phyloP scores from a whole-genome alignment of 306 rosid genomes.

The Lathyrus oleraceus region DNA sequence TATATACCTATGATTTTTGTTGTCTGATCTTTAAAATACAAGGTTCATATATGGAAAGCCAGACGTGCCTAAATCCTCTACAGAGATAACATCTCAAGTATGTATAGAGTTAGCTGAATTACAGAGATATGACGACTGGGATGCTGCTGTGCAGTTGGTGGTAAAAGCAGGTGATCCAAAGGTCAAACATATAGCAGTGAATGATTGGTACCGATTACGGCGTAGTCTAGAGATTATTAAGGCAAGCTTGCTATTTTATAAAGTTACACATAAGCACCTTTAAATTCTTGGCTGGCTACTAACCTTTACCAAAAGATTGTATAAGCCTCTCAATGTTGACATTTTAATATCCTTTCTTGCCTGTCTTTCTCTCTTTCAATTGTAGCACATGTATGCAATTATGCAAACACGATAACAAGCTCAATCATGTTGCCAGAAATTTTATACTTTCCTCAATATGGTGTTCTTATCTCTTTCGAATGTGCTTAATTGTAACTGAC shows the following conservation, averaged over 20 bases:
- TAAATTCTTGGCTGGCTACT: conserved; percentile 19
- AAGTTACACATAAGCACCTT: conserved; percentile 16
- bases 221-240: conserved; percentile 86
- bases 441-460: conserved; percentile 19
- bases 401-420: conserved; percentile 22
- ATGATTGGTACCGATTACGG: conserved; percentile 90
- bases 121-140: conserved; percentile 71
- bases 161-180: conserved; percentile 85
- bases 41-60: conserved; percentile 95
- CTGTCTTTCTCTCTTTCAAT: conserved; percentile 16
- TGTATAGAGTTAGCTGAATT: conserved; percentile 61
- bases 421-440: conserved; percentile 10
- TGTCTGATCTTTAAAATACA: conserved; percentile 32
- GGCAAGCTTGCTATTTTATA: conserved; percentile 48
- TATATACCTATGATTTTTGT: conserved; percentile 13
- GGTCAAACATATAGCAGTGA: conserved; percentile 58
- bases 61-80: conserved; percentile 83
- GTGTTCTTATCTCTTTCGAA: conserved; percentile 20
- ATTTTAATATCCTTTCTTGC: conserved; percentile 22
- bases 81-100: conserved; percentile 62
- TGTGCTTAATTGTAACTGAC: conserved; percentile 16
- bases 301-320: conserved; percentile 6
- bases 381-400: conserved; percentile 22
- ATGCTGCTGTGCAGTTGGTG: conserved; percentile 82
- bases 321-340: conserved; percentile 10